These are phyloP conservation scores for Glycyrrhiza uralensis DNA, from an alignment of 306 rosid species.

Conservation along the genomic window DNA sequence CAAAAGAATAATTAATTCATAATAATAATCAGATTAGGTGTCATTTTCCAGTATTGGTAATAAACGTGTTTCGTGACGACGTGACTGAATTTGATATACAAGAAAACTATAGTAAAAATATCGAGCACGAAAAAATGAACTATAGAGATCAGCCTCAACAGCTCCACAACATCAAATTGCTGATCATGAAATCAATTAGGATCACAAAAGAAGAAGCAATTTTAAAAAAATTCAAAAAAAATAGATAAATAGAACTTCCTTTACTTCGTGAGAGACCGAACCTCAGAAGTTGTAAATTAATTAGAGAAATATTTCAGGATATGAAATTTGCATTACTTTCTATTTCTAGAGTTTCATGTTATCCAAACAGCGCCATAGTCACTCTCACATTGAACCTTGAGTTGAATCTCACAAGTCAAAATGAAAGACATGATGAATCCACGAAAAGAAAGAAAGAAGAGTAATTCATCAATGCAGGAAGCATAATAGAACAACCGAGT, in stretches of 20 bases:
- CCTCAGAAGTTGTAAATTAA: no score
- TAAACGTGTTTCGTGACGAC: background rate
- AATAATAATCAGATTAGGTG: background rate
- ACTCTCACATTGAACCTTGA: background rate
- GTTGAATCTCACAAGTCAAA: background rate
- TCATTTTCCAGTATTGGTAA: background rate
- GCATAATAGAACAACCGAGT: background rate
- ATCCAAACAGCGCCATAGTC: background rate
- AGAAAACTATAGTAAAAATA: background rate
- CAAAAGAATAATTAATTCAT: background rate
- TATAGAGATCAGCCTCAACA: background rate
- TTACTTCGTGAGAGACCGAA: no score
- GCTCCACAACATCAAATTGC: background rate
- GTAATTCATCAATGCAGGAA: slow-evolving; percentile 19
- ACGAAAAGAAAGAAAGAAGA: background rate
- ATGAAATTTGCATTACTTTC: no score
- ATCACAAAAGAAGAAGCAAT: background rate
- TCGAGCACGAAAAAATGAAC: background rate
- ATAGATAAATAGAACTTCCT: background rate
- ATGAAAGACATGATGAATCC: background rate
- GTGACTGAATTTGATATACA: background rate
- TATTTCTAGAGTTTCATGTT: background rate
- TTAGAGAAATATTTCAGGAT: no score
- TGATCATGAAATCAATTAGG: background rate
- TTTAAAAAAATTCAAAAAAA: background rate